These are phyloP conservation scores for Botrytis cinerea DNA, from an alignment of 2,329 filamentous ascomycete species.

Conservation along the genomic window DNA sequence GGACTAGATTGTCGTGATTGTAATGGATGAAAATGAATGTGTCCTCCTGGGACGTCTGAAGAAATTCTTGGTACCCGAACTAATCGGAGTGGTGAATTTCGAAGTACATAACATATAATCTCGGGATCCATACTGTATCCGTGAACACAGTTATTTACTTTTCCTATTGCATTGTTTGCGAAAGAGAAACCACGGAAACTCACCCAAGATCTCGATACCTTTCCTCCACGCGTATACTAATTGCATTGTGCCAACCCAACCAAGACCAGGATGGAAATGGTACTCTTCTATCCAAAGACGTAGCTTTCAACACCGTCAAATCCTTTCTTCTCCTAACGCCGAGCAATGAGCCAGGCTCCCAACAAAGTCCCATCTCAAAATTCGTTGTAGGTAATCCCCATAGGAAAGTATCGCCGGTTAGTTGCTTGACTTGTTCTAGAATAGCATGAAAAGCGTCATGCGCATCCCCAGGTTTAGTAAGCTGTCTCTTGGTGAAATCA, in stretches of 20 bases:
- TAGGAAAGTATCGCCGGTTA: neutral
- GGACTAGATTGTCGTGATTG: neutral
- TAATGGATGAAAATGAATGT: neutral
- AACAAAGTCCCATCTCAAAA: conserved; percentile 12
- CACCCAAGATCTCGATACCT: neutral
- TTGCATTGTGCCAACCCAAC: conserved; percentile 1
- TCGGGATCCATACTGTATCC: neutral
- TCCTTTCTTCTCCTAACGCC: neutral
- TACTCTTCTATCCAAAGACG: neutral
- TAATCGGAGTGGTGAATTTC: conserved; percentile 4
- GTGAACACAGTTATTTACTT: neutral
- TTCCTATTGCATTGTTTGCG: neutral
- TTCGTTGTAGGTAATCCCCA: neutral
- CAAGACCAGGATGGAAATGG: conserved; percentile 13
- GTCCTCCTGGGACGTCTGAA: neutral
- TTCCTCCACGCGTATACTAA: neutral
- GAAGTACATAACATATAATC: conserved; percentile 11
- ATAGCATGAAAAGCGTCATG: neutral
- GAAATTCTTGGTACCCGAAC: neutral
- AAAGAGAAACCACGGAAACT: neutral
- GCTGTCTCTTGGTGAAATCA: neutral
- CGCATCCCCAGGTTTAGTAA: neutral
- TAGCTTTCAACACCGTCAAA: neutral
- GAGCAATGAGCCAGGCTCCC: neutral
- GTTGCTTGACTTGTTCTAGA: neutral